Percentiles rank a stretch among this genome's conserved stretches.
Conservation (phyloP, 208 protist genomes). For the Acanthamoeba lenticulata region DNA sequence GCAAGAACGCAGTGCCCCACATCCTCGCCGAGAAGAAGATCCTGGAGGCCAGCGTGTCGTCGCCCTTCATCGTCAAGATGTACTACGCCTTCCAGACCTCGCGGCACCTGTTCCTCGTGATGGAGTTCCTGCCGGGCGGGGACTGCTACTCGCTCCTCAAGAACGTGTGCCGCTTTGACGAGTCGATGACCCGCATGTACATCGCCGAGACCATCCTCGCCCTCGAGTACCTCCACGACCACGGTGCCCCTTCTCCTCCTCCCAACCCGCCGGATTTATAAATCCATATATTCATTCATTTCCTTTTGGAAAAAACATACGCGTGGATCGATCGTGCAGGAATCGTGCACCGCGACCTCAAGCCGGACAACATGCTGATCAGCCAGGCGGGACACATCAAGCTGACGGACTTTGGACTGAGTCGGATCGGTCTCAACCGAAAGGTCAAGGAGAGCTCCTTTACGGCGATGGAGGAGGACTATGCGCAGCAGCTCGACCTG, state of each 20-base stretch:
- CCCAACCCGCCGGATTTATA: no score
- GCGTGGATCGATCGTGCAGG: no score
- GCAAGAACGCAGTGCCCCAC: constrained; percentile 86
- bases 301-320: no score
- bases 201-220: constrained; percentile 85
- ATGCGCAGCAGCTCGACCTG: constrained; percentile 19
- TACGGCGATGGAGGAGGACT: constrained; percentile 38
- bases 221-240: constrained; percentile 85
- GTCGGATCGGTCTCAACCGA: background rate
- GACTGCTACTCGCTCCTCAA: constrained; percentile 83
- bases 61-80: constrained; percentile 87
- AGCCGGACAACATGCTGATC: constrained; percentile 87
- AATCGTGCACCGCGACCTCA: constrained; percentile 71
- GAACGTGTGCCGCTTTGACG: constrained; percentile 13
- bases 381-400: constrained; percentile 85
- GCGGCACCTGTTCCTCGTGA: constrained; percentile 79
- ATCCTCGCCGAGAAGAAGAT: constrained; percentile 85
- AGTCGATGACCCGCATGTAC: constrained; percentile 73
- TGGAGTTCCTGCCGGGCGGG: constrained; percentile 89
- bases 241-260: no score
- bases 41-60: constrained; percentile 73
- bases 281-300: no score
- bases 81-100: constrained; percentile 87
- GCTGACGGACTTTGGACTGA: constrained; percentile 88
- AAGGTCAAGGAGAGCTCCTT: constrained; percentile 45